A percentile compares a stretch with the other conserved stretches of the same genome.
Conservation (phyloP, 768 basidiomycete genomes). For the Hysterangium stoloniferum region DNA sequence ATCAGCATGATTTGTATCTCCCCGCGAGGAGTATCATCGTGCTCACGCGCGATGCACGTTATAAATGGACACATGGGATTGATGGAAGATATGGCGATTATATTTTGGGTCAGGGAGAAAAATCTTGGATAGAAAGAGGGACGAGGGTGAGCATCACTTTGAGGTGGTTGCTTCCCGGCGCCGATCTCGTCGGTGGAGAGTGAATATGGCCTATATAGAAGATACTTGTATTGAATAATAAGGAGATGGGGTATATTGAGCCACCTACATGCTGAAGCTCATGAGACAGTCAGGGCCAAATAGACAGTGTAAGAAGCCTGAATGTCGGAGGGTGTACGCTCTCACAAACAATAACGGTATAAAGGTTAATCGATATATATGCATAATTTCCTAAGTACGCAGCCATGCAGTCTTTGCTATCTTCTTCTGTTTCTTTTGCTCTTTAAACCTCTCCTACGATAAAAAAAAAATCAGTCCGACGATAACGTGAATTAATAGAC, state of each 20-base stretch:
- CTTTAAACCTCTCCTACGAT: conserved; percentile 78
- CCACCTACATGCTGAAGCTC: no score
- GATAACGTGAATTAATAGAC: conserved; percentile 1
- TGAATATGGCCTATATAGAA: no score
- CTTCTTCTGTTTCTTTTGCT: conserved; percentile 76
- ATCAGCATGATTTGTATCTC: conserved; percentile 52
- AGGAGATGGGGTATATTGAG: no score
- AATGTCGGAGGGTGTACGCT: no score
- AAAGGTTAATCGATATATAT: neutral
- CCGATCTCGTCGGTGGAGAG: conserved; percentile 69
- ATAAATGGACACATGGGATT: conserved; percentile 87
- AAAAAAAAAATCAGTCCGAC: conserved; percentile 15
- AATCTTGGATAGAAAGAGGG: conserved; percentile 41
- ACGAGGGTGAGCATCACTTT: conserved; percentile 76
- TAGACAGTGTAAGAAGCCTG: no score
- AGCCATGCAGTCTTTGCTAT: conserved; percentile 86
- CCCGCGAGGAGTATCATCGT: conserved; percentile 71
- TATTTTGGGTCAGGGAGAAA: conserved; percentile 33
- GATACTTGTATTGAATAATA: no score
- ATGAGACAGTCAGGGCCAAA: no score
- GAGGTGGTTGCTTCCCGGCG: conserved; percentile 79
- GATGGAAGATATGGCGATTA: conserved; percentile 50
- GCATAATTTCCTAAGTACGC: conserved; percentile 41
- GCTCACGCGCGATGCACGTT: conserved; percentile 74
- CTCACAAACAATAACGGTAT: no score